phyloP scores from a whole-genome alignment of 2,329 filamentous ascomycete species.

The Beauveria pseudobassiana region DNA sequence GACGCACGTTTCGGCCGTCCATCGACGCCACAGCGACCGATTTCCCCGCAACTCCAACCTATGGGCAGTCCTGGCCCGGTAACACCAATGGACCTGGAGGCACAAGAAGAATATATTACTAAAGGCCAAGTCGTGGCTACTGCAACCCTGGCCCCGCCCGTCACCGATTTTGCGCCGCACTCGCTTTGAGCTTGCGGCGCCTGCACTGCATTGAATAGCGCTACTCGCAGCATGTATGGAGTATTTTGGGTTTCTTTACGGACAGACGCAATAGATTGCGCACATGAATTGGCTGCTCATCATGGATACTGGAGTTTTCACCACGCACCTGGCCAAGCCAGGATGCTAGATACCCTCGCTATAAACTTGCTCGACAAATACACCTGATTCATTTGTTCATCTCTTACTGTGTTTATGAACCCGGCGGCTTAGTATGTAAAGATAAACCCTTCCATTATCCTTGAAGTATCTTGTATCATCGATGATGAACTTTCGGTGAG shows the following conservation, averaged over 20 bases:
- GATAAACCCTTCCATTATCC: too few species aligned
- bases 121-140: neutral
- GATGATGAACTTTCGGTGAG: too few species aligned
- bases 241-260: neutral
- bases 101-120: slow-evolving; percentile 7
- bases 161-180: slow-evolving; percentile 1
- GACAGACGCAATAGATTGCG: neutral
- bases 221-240: slow-evolving; percentile 3
- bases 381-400: neutral
- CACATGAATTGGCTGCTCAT: neutral
- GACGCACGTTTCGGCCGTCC: slow-evolving; percentile 31
- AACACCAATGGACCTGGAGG: slow-evolving; percentile 51
- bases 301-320: neutral
- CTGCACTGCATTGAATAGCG: neutral
- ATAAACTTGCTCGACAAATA: neutral
- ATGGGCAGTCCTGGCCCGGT: slow-evolving; percentile 53
- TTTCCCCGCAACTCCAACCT: slow-evolving; percentile 42
- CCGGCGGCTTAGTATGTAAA: too few species aligned
- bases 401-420: neutral
- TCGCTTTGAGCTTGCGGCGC: slow-evolving; percentile 1
- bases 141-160: neutral
- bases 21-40: slow-evolving; percentile 35
- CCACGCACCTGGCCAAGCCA: neutral
- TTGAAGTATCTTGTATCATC: too few species aligned
- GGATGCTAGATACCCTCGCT: slow-evolving; percentile 9